phyloP scores from a whole-genome alignment of 176 grass and related monocot genomes.

The Poa pratensis region DNA sequence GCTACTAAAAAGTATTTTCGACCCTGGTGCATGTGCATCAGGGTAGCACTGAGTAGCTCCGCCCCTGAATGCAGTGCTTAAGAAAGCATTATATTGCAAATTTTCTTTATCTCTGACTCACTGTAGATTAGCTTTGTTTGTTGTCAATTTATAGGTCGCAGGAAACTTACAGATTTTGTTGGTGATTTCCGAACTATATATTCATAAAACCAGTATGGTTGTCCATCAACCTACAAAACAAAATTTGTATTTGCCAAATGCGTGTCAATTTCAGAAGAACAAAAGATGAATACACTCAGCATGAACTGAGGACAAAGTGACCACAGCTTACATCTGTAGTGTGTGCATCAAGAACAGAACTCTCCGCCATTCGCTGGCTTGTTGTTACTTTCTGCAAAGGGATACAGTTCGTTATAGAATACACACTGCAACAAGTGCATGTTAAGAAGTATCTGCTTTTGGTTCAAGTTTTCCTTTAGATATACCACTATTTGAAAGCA shows the following conservation, averaged over 20 bases:
- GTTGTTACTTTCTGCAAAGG: slow-evolving; percentile 73
- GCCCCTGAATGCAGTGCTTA: neutral
- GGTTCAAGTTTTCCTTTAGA: slow-evolving; percentile 1
- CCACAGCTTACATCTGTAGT: slow-evolving; percentile 57
- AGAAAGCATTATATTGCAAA: slow-evolving; percentile 35
- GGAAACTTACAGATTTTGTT: slow-evolving; percentile 74
- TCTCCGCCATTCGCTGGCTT: slow-evolving; percentile 79
- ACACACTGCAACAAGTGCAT: slow-evolving; percentile 17
- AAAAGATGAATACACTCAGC: neutral
- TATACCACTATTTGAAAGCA: slow-evolving; percentile 3
- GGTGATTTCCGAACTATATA: slow-evolving; percentile 95
- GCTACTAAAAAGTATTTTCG: too few species aligned
- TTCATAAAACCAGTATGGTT: slow-evolving; percentile 97
- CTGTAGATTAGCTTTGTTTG: slow-evolving; percentile 13
- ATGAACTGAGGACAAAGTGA: slow-evolving; percentile 15
- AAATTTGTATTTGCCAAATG: neutral
- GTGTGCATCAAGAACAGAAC: slow-evolving; percentile 97
- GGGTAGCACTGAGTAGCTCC: too few species aligned
- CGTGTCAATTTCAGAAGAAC: slow-evolving; percentile 19
- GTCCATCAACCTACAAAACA: slow-evolving; percentile 68
- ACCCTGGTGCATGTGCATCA: too few species aligned
- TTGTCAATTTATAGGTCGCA: slow-evolving; percentile 23
- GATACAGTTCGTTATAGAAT: neutral
- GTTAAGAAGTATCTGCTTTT: slow-evolving; percentile 22
- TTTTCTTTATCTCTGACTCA: neutral